phyloP scores from a whole-genome alignment of 2,329 filamentous ascomycete genomes.

The Zymoseptoria ardabiliae region DNA sequence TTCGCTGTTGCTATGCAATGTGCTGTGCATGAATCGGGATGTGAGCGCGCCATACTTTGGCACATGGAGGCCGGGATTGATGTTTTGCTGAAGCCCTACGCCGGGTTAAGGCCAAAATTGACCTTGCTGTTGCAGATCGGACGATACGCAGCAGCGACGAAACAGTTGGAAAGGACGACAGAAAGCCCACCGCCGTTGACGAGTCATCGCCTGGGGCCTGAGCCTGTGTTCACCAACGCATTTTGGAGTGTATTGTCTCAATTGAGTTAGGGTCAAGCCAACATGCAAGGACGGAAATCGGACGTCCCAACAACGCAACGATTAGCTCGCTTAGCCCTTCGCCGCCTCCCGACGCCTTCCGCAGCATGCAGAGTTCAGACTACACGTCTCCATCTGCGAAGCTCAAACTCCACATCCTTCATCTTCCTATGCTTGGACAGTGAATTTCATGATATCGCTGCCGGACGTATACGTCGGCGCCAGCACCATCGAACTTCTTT shows the following conservation, averaged over 20 bases:
- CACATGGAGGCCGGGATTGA: background rate
- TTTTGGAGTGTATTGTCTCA: background rate
- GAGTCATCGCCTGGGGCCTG: background rate
- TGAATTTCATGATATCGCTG: background rate
- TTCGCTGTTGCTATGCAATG: too few species aligned
- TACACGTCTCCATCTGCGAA: background rate
- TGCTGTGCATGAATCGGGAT: too few species aligned
- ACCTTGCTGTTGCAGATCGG: background rate
- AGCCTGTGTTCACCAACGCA: background rate
- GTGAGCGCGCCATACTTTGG: background rate
- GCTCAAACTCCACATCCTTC: background rate
- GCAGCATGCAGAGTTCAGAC: background rate
- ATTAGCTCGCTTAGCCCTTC: background rate
- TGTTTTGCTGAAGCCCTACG: background rate
- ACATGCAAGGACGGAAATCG: background rate
- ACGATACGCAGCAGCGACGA: background rate
- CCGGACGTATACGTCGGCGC: background rate
- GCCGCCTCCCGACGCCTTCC: background rate
- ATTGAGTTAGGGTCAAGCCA: background rate
- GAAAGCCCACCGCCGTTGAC: background rate
- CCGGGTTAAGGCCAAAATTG: background rate
- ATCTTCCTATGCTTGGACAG: background rate
- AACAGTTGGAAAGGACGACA: too few species aligned
- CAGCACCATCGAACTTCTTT: background rate
- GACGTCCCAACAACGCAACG: background rate